Percentiles rank a stretch among this genome's conserved stretches.
These are phyloP conservation scores for Cryphonectria nitschkei DNA, from an alignment of 2,329 filamentous ascomycete genomes.

Conservation along the genomic window DNA sequence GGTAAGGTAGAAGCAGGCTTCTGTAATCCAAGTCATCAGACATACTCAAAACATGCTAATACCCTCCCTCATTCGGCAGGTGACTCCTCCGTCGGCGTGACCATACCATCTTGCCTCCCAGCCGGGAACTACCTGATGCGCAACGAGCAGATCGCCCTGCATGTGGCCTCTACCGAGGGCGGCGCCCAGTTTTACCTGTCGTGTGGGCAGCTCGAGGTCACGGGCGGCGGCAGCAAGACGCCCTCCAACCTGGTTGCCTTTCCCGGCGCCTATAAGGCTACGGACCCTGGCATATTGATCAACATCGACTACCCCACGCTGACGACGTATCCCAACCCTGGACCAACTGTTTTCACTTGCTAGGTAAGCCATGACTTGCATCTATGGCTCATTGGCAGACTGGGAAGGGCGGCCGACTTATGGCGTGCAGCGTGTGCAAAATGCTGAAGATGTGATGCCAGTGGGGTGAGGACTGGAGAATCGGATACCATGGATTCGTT, in stretches of 20 bases:
- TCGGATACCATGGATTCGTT: not conserved
- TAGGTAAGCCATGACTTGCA: not conserved
- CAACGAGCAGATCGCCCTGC: slow-evolving; percentile 36
- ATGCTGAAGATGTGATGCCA: not conserved
- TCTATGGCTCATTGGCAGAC: not conserved
- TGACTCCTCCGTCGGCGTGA: slow-evolving; percentile 28
- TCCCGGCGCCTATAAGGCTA: slow-evolving; percentile 33
- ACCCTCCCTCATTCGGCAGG: slow-evolving; percentile 1
- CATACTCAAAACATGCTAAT: not conserved
- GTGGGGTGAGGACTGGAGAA: not conserved
- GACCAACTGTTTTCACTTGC: slow-evolving; percentile 16
- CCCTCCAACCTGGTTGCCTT: slow-evolving; percentile 30
- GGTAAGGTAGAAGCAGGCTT: slow-evolving; percentile 7
- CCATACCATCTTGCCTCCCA: slow-evolving; percentile 34
- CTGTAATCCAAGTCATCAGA: too few relatives aligned
- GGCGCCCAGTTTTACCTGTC: slow-evolving; percentile 34
- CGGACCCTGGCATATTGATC: slow-evolving; percentile 34
- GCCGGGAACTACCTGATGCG: slow-evolving; percentile 36
- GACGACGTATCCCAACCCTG: slow-evolving; percentile 33
- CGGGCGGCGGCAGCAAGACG: slow-evolving; percentile 31
- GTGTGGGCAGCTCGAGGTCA: slow-evolving; percentile 32
- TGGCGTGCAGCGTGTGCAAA: not conserved
- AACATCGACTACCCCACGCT: slow-evolving; percentile 35
- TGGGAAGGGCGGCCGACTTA: not conserved
- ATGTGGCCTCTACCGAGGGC: slow-evolving; percentile 31